Evolutionary conservation across 345 rosid species (phyloP).

Genomic region (Syzygium aromaticum): DNA sequence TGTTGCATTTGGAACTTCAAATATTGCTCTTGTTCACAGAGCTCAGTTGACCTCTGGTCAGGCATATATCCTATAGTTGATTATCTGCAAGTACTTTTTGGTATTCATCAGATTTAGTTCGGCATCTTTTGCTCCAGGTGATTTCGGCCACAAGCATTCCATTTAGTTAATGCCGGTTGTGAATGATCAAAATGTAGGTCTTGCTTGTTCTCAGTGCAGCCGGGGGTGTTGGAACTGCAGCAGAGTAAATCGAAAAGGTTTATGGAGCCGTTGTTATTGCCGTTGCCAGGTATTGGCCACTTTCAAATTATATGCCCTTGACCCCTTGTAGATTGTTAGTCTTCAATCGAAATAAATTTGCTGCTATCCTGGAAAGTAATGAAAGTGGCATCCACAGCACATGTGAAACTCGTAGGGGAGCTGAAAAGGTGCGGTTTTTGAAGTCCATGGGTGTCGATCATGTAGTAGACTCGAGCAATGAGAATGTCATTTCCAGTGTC

Average conservation of each 20-base stretch:
- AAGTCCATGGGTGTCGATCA: conserved; percentile 79
- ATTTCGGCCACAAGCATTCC: background rate
- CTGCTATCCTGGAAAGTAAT: background rate
- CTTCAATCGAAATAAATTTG: background rate
- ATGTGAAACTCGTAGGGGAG: conserved; percentile 33
- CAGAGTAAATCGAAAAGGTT: conserved; percentile 78
- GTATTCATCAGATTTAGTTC: background rate
- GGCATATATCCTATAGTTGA: conserved; percentile 13
- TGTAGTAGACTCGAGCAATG: conserved; percentile 62
- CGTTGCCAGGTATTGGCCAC: conserved; percentile 52
- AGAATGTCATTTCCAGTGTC: conserved; percentile 53
- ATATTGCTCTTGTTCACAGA: conserved; percentile 82
- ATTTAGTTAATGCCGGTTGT: background rate
- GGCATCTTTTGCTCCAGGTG: background rate
- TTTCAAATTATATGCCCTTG: background rate
- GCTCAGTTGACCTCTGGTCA: conserved; percentile 62
- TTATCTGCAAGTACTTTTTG: background rate
- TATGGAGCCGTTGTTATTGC: conserved; percentile 78
- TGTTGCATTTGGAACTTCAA: conserved; percentile 85
- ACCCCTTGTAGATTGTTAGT: background rate
- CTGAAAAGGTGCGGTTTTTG: conserved; percentile 59
- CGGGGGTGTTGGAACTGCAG: conserved; percentile 93
- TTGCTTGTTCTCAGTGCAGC: conserved; percentile 89
- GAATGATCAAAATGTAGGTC: conserved; percentile 31
- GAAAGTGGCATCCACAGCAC: background rate